phyloP scores from a whole-genome alignment of 306 rosid species.

The Purshia tridentata region DNA sequence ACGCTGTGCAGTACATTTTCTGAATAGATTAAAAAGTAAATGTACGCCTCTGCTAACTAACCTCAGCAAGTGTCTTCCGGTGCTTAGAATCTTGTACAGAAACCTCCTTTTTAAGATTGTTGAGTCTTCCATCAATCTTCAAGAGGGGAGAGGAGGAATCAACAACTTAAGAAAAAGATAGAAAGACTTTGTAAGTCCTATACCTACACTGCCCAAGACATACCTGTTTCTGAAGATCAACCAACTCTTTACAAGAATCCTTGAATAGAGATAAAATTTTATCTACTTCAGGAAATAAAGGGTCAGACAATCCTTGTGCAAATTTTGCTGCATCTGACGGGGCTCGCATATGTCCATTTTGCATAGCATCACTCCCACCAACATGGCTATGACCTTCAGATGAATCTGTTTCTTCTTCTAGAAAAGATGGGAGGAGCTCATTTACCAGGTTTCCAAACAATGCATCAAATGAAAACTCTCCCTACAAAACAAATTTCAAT shows the following conservation, averaged over 20 bases:
- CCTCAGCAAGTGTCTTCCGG: slow-evolving; percentile 93
- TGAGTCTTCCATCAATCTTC: slow-evolving; percentile 87
- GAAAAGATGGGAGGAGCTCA: slow-evolving; percentile 86
- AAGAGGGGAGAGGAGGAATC: slow-evolving; percentile 6
- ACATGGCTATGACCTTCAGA: slow-evolving; percentile 47
- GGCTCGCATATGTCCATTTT: slow-evolving; percentile 62
- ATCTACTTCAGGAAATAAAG: slow-evolving; percentile 89
- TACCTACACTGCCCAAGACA: slow-evolving; percentile 4
- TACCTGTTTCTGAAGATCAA: slow-evolving; percentile 94
- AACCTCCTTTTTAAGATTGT: slow-evolving; percentile 85
- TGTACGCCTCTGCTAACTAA: slow-evolving; percentile 28
- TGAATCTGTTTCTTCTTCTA: slow-evolving; percentile 65
- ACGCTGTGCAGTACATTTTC: neutral
- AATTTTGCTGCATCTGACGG: slow-evolving; percentile 54
- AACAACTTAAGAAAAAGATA: neutral
- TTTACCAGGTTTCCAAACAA: slow-evolving; percentile 88
- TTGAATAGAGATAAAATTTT: slow-evolving; percentile 77
- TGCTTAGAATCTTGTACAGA: slow-evolving; percentile 88
- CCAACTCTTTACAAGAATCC: slow-evolving; percentile 88
- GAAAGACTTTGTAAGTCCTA: slow-evolving; percentile 6
- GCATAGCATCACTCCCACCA: slow-evolving; percentile 43
- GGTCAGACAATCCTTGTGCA: slow-evolving; percentile 49
- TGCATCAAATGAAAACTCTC: slow-evolving; percentile 93
- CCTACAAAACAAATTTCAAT: slow-evolving; percentile 41
- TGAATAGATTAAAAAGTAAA: slow-evolving; percentile 1